Evolutionary conservation across 1,139 yeast species (phyloP), one percentile per base, ranked within the genome.

Genomic region (Taphrina flavorubra): DNA sequence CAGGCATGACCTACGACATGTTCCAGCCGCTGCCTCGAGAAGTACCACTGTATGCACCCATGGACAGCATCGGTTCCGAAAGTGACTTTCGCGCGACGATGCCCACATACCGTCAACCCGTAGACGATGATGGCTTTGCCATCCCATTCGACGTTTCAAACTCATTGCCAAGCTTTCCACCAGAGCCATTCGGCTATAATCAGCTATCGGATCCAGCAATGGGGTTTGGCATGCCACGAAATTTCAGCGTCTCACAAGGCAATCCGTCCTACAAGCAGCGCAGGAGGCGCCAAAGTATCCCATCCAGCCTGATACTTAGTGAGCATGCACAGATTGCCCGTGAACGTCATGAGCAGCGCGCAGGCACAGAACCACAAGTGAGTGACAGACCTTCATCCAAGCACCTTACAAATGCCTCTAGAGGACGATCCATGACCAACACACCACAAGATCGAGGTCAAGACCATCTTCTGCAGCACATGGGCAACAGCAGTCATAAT

Each of bases 211-310:
- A n/a, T 6, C 36, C 46, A n/a, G 55, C 39, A 16, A 37, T 51
- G 18, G 51, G 40, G 10, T 31, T 60, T 36, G 65, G 64, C 10
- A 40, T 49, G 13, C 60, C 65, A 14, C 39, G 44, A 14, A 46
- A 65, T n/a, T 69, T 57, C 34, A 63, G 59, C 34, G 37, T 68
- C 14, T 60, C 70, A 8, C 55, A 65, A 16, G 73, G 73, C 5
- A 61, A 71, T 13, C 72, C 73, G 11, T 60, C 71, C n/a, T 71
- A 71, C 68, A 71, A 71, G 65, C 73, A 71, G 47, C 71, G 73
- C 5, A 65, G 72, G n/a, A 69, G 72, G 25, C 67, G 72, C 3
- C 61, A 53, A 25, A 63, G 67, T 37, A 55, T 63, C n/a, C 61
- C 67, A 1, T 34, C 51, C 36, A 63, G 61, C 39, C 36, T 63